Percentiles rank a stretch among this genome's conserved stretches.
phyloP scores from a whole-genome alignment of 2,329 filamentous ascomycete species.

The Alternaria postmessia region DNA sequence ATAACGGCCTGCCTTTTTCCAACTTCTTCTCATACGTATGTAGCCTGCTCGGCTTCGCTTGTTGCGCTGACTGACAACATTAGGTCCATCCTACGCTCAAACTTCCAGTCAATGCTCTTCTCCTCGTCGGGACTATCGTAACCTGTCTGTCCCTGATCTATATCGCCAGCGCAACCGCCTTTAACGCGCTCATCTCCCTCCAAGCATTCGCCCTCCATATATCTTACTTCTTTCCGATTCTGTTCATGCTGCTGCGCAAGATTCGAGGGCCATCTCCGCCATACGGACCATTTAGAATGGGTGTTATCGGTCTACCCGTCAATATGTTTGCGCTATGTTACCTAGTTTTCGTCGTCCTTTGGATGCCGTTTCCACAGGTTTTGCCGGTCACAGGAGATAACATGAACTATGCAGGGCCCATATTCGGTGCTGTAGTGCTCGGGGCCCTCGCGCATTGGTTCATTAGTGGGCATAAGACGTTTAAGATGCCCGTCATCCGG shows the following conservation, averaged over 20 bases:
- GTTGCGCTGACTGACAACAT: not conserved
- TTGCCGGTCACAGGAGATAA: conserved; percentile 39
- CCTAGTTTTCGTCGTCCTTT: conserved; percentile 35
- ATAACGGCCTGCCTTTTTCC: conserved; percentile 56
- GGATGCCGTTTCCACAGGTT: conserved; percentile 42
- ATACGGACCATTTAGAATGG: conserved; percentile 42
- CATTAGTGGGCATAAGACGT: conserved; percentile 27
- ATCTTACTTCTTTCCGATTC: conserved; percentile 45
- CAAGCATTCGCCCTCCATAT: conserved; percentile 42
- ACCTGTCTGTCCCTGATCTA: conserved; percentile 47
- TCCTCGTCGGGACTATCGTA: conserved; percentile 32
- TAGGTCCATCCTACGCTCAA: conserved; percentile 40
- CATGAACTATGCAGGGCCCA: conserved; percentile 45
- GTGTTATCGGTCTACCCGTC: conserved; percentile 31
- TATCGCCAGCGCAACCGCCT: conserved; percentile 47
- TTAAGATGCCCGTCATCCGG: conserved; percentile 31
- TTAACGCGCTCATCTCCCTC: conserved; percentile 45
- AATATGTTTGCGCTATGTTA: conserved; percentile 39
- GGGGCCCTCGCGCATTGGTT: conserved; percentile 35
- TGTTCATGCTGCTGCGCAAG: conserved; percentile 36
- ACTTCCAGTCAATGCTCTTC: conserved; percentile 36
- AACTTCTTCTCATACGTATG: conserved; percentile 41
- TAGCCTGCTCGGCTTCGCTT: not conserved
- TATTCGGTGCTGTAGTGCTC: conserved; percentile 35
- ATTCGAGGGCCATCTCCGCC: conserved; percentile 28